A percentile compares a stretch with the other conserved stretches of the same genome.
Conservation (phyloP, 305 asterid species). For the Stenogyne calaminthoides region DNA sequence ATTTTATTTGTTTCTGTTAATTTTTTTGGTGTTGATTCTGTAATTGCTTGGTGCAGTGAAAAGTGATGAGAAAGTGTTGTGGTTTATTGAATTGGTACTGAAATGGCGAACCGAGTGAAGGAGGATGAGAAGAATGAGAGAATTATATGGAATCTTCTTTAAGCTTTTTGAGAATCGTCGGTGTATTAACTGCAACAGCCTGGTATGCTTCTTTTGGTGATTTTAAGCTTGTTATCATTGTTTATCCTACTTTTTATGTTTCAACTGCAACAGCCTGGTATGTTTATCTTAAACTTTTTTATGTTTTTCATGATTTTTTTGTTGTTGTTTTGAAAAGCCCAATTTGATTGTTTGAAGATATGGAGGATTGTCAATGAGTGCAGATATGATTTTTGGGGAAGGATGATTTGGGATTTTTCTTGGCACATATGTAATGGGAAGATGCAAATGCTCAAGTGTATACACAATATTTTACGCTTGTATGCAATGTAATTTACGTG, state of each 20-base stretch:
- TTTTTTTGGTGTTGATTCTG: constrained; percentile 30
- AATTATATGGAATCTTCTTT: constrained; percentile 78
- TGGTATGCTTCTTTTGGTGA: constrained; percentile 56
- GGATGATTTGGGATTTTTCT: too few species aligned
- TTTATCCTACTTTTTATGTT: neutral
- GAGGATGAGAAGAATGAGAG: constrained; percentile 91
- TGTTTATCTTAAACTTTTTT: too few species aligned
- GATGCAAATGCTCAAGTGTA: too few species aligned
- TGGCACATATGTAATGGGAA: too few species aligned
- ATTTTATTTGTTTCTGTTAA: neutral
- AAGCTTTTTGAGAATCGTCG: constrained; percentile 91
- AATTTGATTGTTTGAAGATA: too few species aligned
- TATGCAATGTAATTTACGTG: too few species aligned
- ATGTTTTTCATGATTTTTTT: too few species aligned
- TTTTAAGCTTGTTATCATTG: constrained; percentile 19
- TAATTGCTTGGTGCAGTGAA: constrained; percentile 32
- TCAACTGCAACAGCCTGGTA: too few species aligned
- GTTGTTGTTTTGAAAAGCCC: too few species aligned
- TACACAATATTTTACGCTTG: too few species aligned
- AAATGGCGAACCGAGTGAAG: constrained; percentile 76
- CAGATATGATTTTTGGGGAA: too few species aligned
- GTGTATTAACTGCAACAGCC: constrained; percentile 92
- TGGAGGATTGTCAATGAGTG: too few species aligned
- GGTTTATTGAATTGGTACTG: constrained; percentile 33
- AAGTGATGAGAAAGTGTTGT: constrained; percentile 26